Percentiles rank a stretch among this genome's conserved stretches.
Evolutionary conservation across 345 rosid genomes (phyloP).

Genomic region (Euphorbia pulcherrima): DNA sequence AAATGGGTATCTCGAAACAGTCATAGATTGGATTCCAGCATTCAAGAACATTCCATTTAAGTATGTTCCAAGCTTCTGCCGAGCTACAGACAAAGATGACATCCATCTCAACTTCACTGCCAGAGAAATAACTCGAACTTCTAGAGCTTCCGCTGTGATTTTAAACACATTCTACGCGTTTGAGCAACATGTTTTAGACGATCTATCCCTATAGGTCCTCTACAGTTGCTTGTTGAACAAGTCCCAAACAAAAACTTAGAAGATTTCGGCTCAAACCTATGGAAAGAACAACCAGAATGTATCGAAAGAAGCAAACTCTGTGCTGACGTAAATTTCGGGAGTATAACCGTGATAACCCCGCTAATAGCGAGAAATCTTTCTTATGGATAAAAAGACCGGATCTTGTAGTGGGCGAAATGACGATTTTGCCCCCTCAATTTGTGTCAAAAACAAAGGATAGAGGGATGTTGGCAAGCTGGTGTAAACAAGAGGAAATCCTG

Average conservation of each 20-base stretch:
- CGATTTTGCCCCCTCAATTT: constrained; percentile 19
- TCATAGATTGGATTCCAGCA: constrained; percentile 39
- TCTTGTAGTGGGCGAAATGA: constrained; percentile 4
- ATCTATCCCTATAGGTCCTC: constrained; percentile 26
- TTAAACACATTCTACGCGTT: constrained; percentile 38
- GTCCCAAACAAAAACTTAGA: background rate
- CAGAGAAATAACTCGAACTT: constrained; percentile 16
- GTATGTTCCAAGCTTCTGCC: constrained; percentile 37
- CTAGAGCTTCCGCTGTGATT: constrained; percentile 28
- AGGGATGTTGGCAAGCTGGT: constrained; percentile 25
- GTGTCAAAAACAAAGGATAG: constrained; percentile 14
- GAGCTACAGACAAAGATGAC: constrained; percentile 30
- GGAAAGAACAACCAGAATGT: constrained; percentile 27
- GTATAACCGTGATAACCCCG: constrained; percentile 20
- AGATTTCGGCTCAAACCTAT: constrained; percentile 15
- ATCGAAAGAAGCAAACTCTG: constrained; percentile 19
- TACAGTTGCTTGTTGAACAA: constrained; percentile 15
- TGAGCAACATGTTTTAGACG: constrained; percentile 25
- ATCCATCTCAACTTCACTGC: constrained; percentile 25
- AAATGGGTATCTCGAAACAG: constrained; percentile 31
- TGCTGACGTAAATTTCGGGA: constrained; percentile 29
- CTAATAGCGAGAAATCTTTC: constrained; percentile 19
- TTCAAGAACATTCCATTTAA: constrained; percentile 29
- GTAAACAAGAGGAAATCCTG: constrained; percentile 22
- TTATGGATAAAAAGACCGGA: constrained; percentile 33